phyloP scores from a whole-genome alignment of 345 rosid species.

The Eucalyptus decipiens region DNA sequence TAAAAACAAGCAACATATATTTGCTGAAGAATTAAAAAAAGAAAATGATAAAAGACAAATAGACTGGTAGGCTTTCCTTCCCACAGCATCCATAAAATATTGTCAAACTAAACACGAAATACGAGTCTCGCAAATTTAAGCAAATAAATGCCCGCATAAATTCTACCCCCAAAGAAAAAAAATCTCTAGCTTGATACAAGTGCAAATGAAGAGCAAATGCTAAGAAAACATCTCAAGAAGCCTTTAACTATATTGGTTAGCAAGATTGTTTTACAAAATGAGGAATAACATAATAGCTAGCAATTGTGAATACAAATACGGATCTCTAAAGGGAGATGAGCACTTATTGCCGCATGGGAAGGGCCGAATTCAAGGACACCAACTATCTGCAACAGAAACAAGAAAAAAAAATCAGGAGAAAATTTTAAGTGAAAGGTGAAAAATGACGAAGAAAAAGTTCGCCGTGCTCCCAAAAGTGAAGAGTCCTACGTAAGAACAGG shows the following conservation, averaged over 20 bases:
- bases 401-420: background rate
- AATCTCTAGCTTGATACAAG: background rate
- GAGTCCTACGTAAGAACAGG: background rate
- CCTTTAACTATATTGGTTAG: background rate
- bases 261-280: background rate
- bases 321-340: background rate
- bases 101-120: background rate
- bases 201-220: background rate
- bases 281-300: background rate
- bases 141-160: background rate
- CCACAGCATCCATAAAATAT: background rate
- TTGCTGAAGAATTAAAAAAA: background rate
- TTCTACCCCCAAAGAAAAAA: background rate
- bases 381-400: constrained; percentile 44
- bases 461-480: background rate
- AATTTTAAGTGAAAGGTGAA: background rate
- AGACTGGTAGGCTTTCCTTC: too few species aligned
- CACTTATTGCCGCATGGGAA: constrained; percentile 80
- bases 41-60: background rate
- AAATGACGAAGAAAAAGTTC: background rate
- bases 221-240: background rate
- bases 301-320: background rate
- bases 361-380: constrained; percentile 86
- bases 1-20: constrained; percentile 1
- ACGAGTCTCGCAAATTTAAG: background rate